These are phyloP conservation scores for Penicillium ucsense DNA, from an alignment of 495 filamentous ascomycete genomes.

Conservation along the genomic window DNA sequence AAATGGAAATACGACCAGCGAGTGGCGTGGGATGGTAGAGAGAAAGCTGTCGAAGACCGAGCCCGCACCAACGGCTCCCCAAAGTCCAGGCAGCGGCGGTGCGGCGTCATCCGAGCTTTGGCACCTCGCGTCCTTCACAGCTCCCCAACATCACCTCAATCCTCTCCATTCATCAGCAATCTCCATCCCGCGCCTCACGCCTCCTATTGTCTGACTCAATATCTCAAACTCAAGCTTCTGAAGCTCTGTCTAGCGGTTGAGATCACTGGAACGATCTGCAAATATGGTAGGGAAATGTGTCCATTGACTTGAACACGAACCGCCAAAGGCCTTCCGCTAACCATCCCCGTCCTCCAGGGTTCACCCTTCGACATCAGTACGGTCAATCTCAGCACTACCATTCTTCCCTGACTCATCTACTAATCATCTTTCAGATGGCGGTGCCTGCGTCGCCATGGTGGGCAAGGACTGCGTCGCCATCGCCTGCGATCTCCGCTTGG, in stretches of 20 bases:
- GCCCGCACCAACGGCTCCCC: conserved; percentile 6
- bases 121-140: conserved; percentile 20
- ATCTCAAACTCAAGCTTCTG: conserved; percentile 8
- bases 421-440: conserved; percentile 60
- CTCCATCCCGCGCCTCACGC: conserved; percentile 7
- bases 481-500: conserved; percentile 95
- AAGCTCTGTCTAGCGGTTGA: background rate
- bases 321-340: conserved; percentile 20
- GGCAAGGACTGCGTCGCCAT: conserved; percentile 99
- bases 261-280: conserved; percentile 14
- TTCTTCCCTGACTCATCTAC: conserved; percentile 3
- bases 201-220: conserved; percentile 1
- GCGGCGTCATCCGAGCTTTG: conserved; percentile 36
- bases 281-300: conserved; percentile 19
- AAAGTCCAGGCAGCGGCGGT: conserved; percentile 27
- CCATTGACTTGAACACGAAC: conserved; percentile 8
- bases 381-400: conserved; percentile 12
- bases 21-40: conserved; percentile 7
- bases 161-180: conserved; percentile 16
- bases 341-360: conserved; percentile 38
- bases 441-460: conserved; percentile 95
- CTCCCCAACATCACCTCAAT: conserved; percentile 23
- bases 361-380: conserved; percentile 87
- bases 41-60: conserved; percentile 22
- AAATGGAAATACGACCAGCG: background rate